Evolutionary conservation across 176 grass and related monocot species (phyloP).

Genomic region (Cenchrus purpureus): DNA sequence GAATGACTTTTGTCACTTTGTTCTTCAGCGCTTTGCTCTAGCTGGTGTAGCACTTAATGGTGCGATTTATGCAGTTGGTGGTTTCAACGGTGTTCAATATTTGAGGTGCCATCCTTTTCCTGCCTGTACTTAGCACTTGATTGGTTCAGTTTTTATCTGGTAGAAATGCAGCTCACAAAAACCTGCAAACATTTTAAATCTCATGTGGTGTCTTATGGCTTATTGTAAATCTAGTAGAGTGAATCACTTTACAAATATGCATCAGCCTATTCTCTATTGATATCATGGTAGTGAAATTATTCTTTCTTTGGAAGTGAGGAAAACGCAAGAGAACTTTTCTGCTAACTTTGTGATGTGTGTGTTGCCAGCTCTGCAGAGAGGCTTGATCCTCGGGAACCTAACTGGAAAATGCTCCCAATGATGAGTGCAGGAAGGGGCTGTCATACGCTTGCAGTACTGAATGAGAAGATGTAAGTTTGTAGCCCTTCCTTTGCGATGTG

Average conservation of each 20-base stretch:
- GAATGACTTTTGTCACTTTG: conserved; percentile 32
- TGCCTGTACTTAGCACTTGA: conserved; percentile 26
- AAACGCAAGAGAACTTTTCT: not conserved
- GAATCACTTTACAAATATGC: not conserved
- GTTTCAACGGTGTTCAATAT: no score
- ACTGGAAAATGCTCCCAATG: conserved; percentile 67
- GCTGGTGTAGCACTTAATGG: no score
- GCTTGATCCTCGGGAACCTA: conserved; percentile 76
- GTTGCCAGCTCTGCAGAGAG: conserved; percentile 67
- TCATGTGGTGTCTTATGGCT: not conserved
- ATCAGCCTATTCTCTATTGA: conserved; percentile 14
- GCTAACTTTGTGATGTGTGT: conserved; percentile 16
- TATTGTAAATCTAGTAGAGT: not conserved
- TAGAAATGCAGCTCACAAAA: conserved; percentile 10
- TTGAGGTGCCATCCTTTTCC: not conserved
- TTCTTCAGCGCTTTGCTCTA: no score
- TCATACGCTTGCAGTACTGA: conserved; percentile 60
- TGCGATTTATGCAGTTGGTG: no score
- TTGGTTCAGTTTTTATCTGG: conserved; percentile 27
- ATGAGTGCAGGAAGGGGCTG: conserved; percentile 81
- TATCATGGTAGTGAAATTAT: not conserved
- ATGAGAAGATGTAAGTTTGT: conserved; percentile 72
- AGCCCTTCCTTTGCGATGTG: not conserved
- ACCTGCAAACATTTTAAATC: conserved; percentile 1
- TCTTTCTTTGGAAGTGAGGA: not conserved